phyloP scores from a whole-genome alignment of 306 rosid species.

The Begonia fuchsioides region DNA sequence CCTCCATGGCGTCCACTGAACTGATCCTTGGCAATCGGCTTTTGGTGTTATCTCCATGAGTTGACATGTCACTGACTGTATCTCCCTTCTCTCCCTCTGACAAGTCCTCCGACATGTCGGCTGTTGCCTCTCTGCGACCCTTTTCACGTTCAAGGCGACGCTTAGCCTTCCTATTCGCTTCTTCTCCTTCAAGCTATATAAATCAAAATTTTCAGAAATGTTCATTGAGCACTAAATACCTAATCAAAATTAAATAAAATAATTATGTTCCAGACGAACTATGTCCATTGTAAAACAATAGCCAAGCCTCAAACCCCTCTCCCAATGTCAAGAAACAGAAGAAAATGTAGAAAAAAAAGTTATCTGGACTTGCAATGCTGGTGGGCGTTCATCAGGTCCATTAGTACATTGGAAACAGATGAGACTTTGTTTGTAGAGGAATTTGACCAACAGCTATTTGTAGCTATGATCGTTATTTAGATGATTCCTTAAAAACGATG shows the following conservation, averaged over 20 bases:
- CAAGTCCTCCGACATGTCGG: conserved; percentile 53
- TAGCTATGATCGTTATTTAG: too few species aligned
- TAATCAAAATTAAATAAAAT: background rate
- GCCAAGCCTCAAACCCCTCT: too few species aligned
- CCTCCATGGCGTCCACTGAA: conserved; percentile 39
- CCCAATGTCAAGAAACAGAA: too few species aligned
- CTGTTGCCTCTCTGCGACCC: conserved; percentile 40
- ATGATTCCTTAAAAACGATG: too few species aligned
- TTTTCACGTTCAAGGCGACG: conserved; percentile 37
- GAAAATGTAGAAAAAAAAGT: too few species aligned
- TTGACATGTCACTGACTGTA: conserved; percentile 17
- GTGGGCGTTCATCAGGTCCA: too few species aligned
- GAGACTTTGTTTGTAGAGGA: background rate
- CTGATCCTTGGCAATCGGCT: conserved; percentile 22
- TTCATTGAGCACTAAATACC: background rate
- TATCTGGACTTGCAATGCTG: too few species aligned
- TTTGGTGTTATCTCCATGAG: conserved; percentile 19
- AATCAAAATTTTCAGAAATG: background rate
- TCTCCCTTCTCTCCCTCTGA: conserved; percentile 55
- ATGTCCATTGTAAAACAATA: too few species aligned
- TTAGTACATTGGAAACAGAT: background rate
- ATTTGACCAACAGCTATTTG: too few species aligned
- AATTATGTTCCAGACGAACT: too few species aligned
- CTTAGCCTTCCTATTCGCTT: conserved; percentile 22
- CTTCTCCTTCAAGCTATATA: conserved; percentile 42